Evolutionary conservation across 768 basidiomycete species (phyloP).

Genomic region (Hirschioporus abietinus): DNA sequence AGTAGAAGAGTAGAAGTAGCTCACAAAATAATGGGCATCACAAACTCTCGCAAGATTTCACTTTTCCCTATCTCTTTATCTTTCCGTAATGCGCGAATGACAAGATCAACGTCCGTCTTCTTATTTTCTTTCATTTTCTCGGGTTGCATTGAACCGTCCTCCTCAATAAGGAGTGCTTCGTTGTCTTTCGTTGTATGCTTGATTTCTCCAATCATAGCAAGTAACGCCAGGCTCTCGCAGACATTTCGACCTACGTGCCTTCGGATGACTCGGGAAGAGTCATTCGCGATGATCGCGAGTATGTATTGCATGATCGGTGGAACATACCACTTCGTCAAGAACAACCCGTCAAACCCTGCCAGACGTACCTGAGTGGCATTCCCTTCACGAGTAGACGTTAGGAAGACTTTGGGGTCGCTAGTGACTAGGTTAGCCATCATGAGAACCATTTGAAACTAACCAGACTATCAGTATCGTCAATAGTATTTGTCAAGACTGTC

Average conservation of each 20-base stretch:
- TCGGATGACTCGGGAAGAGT: constrained; percentile 76
- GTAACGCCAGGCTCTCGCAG: constrained; percentile 79
- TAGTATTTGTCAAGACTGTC: constrained; percentile 20
- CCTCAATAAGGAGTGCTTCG: constrained; percentile 78
- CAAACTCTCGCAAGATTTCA: constrained; percentile 68
- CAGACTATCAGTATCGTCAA: neutral
- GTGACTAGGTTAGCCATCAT: constrained; percentile 74
- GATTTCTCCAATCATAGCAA: constrained; percentile 90
- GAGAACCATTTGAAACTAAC: constrained; percentile 74
- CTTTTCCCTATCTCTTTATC: constrained; percentile 82
- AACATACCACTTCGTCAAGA: constrained; percentile 85
- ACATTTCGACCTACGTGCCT: constrained; percentile 84
- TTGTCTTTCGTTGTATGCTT: constrained; percentile 67
- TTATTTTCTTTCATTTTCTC: constrained; percentile 62
- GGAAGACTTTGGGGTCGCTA: constrained; percentile 70
- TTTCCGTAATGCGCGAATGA: constrained; percentile 85
- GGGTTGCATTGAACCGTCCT: constrained; percentile 62
- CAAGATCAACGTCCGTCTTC: constrained; percentile 76
- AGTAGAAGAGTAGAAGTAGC: constrained; percentile 18
- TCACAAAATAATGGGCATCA: constrained; percentile 81
- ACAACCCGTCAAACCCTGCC: constrained; percentile 90
- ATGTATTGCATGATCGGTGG: constrained; percentile 84
- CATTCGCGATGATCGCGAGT: constrained; percentile 79
- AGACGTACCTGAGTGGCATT: constrained; percentile 90
- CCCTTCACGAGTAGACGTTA: constrained; percentile 92